Base-by-base conservation (phyloP, 257 asterid genomes). In the Echites panduratus region DNA sequence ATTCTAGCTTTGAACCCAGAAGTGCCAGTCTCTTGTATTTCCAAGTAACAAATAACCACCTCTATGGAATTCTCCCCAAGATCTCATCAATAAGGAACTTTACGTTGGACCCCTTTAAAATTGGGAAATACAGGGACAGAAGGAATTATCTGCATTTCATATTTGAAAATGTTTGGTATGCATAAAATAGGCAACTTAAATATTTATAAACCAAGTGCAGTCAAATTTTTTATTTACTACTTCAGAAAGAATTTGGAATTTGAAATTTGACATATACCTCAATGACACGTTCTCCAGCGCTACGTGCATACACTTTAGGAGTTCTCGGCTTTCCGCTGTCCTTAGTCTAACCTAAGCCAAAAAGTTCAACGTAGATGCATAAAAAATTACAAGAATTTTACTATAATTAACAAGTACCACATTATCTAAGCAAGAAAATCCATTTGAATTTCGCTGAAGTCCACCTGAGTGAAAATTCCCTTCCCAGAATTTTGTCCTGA, bases 291-390 rank as follows among this genome's bases (percentile, higher is more conserved):
- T 79, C 75, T 62, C 72, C 76, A 45, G 79, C 78, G 73, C 78
- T 56, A 76, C 74, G 73, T 17, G 71, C 75, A 62, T 24, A 70
- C 19, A 79, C 76, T 64, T 49, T 35, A 49, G 70, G 44, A 52
- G 61, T 49, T 45, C 52, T 79, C 26, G 27, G 75, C 73, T 64
- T 79, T 66, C 75, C 70, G 64, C 27, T 58, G 19, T 79, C 78
- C 68, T 70, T 70, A 69, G 73, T 62, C 85, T 82, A 69, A 63
- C 65, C 63, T 58, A 72, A 78, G 70, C 72, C 76, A 76, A 77
- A 43, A 74, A 0, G 32, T 47, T 4, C 3, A 19, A 56, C 7
- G 44, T 67, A 54, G 63, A 63, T 26, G 48, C 61, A 40, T 20
- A 72, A 27, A 66, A 27, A 63, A 3, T 24, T n/a, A 26, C 49